Evolutionary conservation across 2,329 filamentous ascomycete genomes (phyloP).

Genomic region (Aspergillus pseudoterreus): DNA sequence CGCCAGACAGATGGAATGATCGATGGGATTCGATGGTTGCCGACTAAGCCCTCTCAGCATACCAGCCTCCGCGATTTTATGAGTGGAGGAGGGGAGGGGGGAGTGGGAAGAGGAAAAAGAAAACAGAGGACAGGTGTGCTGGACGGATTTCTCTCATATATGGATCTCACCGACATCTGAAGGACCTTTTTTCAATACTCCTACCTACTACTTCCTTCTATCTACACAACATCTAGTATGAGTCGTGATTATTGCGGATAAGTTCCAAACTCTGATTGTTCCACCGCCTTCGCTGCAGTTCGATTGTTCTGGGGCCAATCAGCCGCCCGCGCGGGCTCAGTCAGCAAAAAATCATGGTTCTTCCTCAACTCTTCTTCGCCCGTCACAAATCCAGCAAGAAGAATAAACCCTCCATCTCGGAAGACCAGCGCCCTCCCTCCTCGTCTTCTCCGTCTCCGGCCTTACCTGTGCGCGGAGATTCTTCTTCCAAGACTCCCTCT

Average conservation of each 20-base stretch:
- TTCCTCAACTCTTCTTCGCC: constrained; percentile 36
- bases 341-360: constrained; percentile 29
- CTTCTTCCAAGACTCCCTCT: constrained; percentile 4
- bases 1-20: constrained; percentile 6
- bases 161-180: no score
- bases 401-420: background rate
- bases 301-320: constrained; percentile 25
- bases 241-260: no score
- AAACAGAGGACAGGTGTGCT: constrained; percentile 9
- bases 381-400: constrained; percentile 24
- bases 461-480: constrained; percentile 1
- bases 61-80: constrained; percentile 30
- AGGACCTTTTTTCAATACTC: no score
- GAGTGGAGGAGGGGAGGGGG: constrained; percentile 15
- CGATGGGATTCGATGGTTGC: constrained; percentile 24
- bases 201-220: no score
- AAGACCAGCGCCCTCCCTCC: constrained; percentile 7
- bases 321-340: constrained; percentile 15
- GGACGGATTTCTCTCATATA: no score
- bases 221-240: no score
- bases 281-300: constrained; percentile 41
- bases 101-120: constrained; percentile 7
- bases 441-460: constrained; percentile 5
- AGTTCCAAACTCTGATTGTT: constrained; percentile 17
- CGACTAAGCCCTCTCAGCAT: constrained; percentile 23